Conservation (phyloP, 306 rosid species). For the Gastrolobium bilobum region DNA sequence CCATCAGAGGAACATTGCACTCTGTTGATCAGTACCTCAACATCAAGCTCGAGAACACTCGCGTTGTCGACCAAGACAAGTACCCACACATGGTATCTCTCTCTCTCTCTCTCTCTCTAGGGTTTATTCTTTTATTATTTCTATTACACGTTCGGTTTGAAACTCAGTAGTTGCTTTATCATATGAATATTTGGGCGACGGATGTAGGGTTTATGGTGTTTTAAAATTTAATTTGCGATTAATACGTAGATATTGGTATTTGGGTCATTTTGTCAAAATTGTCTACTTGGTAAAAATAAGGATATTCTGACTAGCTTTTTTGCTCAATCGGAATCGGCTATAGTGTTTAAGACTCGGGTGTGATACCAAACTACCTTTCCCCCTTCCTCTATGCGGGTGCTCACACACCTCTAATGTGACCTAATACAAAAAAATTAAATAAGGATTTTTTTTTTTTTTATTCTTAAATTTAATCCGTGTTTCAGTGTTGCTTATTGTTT, state of each 20-base stretch:
- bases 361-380: background rate
- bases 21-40: slow-evolving; percentile 99
- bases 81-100: slow-evolving; percentile 90
- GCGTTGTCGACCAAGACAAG: slow-evolving; percentile 96
- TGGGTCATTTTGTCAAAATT: background rate
- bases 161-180: background rate
- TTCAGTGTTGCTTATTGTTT: background rate
- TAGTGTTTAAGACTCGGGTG: background rate
- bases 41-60: slow-evolving; percentile 95
- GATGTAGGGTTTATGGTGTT: slow-evolving; percentile 24
- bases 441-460: background rate
- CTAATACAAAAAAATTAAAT: background rate
- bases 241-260: background rate
- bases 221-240: slow-evolving; percentile 11
- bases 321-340: background rate
- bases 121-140: slow-evolving; percentile 11
- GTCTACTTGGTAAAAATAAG: background rate
- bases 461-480: background rate
- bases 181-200: background rate
- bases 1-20: slow-evolving; percentile 90
- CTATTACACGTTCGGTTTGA: background rate
- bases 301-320: background rate
- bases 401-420: background rate
- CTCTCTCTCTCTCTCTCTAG: background rate
- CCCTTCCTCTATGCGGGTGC: background rate